These are phyloP conservation scores for Pseudopyrenochaeta lycopersici DNA, from an alignment of 2,329 filamentous ascomycete genomes.

Conservation along the genomic window DNA sequence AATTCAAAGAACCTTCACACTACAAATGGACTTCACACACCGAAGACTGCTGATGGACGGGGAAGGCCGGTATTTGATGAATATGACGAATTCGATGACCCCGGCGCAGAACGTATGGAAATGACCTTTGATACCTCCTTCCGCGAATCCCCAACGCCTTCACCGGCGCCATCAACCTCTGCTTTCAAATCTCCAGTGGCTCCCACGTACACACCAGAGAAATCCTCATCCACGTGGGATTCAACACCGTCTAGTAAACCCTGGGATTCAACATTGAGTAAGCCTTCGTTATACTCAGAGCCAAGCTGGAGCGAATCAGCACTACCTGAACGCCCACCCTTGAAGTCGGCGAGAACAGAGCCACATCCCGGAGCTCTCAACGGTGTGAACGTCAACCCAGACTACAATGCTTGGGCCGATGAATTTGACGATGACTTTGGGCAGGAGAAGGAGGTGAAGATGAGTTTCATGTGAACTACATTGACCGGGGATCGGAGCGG, in stretches of 20 bases:
- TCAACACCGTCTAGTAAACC: not conserved
- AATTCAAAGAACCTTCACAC: conserved; percentile 28
- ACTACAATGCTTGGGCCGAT: conserved; percentile 59
- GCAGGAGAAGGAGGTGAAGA: conserved; percentile 57
- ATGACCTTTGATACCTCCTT: conserved; percentile 57
- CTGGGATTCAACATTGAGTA: conserved; percentile 1
- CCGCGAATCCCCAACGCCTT: conserved; percentile 24
- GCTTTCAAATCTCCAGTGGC: conserved; percentile 23
- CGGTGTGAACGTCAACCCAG: conserved; percentile 17
- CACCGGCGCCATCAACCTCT: conserved; percentile 5
- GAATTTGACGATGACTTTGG: conserved; percentile 58
- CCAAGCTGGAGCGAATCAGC: conserved; percentile 26
- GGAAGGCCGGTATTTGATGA: conserved; percentile 38
- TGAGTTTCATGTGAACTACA: conserved; percentile 53
- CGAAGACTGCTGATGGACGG: conserved; percentile 3
- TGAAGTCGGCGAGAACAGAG: conserved; percentile 42
- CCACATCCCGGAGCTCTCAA: conserved; percentile 2
- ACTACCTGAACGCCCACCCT: conserved; percentile 33
- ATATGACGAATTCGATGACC: conserved; percentile 46
- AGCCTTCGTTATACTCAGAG: conserved; percentile 3
- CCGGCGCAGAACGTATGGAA: conserved; percentile 40
- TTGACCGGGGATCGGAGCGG: not conserved
- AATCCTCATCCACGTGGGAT: conserved; percentile 16
- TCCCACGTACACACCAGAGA: conserved; percentile 9
- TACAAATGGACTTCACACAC: conserved; percentile 25